Percentiles rank a stretch among this genome's conserved stretches.
Evolutionary conservation across 768 basidiomycete species (phyloP).

Genomic region (Termitomyces sp.): DNA sequence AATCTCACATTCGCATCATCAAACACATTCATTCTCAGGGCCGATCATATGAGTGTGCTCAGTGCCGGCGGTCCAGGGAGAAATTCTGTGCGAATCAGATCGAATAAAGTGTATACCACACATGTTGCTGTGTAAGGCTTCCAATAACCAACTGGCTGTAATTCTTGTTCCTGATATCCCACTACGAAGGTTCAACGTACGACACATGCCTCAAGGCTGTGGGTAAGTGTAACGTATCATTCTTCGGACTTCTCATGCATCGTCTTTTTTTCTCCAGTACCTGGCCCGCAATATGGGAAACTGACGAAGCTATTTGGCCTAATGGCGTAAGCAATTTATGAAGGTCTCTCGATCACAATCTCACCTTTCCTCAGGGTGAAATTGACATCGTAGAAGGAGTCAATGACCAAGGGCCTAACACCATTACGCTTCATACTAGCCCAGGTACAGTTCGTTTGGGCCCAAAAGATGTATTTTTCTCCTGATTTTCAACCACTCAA

Average conservation of each 20-base stretch:
- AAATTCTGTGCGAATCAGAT: slow-evolving; percentile 48
- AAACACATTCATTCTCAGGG: slow-evolving; percentile 47
- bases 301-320: slow-evolving; percentile 36
- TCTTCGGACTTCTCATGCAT: not conserved
- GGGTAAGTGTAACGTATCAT: slow-evolving; percentile 25
- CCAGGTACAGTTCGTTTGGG: slow-evolving; percentile 13
- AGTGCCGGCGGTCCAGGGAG: slow-evolving; percentile 44
- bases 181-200: slow-evolving; percentile 27
- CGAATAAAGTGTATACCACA: slow-evolving; percentile 44
- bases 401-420: slow-evolving; percentile 32
- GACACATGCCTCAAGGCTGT: slow-evolving; percentile 54
- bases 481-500: not conserved
- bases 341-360: not conserved
- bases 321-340: slow-evolving; percentile 14
- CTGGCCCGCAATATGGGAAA: slow-evolving; percentile 42
- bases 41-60: slow-evolving; percentile 43
- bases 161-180: not conserved
- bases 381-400: slow-evolving; percentile 38
- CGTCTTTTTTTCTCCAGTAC: slow-evolving; percentile 14
- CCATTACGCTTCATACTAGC: slow-evolving; percentile 31
- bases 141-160: not conserved
- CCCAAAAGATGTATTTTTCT: not conserved
- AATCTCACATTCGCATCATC: slow-evolving; percentile 50
- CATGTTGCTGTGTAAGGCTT: slow-evolving; percentile 50
- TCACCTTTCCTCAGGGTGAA: slow-evolving; percentile 22